phyloP scores from a whole-genome alignment of 2,329 filamentous ascomycete genomes.

The Bertia moriformis region DNA sequence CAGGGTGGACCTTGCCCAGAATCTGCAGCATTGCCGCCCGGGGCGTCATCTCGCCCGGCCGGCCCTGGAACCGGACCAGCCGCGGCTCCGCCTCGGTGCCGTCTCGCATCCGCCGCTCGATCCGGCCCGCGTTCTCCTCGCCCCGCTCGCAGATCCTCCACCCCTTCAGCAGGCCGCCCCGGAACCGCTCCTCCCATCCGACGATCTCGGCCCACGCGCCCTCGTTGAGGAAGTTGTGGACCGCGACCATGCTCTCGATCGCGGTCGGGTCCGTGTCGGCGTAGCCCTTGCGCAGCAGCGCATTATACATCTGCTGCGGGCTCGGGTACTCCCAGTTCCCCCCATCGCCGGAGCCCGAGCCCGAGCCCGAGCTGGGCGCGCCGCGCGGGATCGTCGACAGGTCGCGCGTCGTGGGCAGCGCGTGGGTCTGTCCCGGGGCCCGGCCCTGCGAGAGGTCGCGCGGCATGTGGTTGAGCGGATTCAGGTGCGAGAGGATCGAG shows the following conservation, averaged over 20 bases:
- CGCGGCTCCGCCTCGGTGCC: slow-evolving; percentile 48
- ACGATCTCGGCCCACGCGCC: slow-evolving; percentile 93
- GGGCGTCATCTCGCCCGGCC: slow-evolving; percentile 78
- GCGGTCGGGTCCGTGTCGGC: slow-evolving; percentile 85
- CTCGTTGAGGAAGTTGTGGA: slow-evolving; percentile 97
- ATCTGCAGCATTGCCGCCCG: slow-evolving; percentile 77
- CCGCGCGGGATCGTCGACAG: slow-evolving; percentile 82
- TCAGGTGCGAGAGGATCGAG: no score
- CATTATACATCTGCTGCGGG: slow-evolving; percentile 99
- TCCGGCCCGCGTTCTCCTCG: slow-evolving; percentile 45
- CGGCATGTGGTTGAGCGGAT: no score
- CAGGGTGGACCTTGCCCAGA: slow-evolving; percentile 65
- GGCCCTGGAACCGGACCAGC: slow-evolving; percentile 74
- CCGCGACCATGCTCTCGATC: slow-evolving; percentile 90
- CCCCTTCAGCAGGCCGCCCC: slow-evolving; percentile 54
- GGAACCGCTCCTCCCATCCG: slow-evolving; percentile 81
- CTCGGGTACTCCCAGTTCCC: slow-evolving; percentile 96
- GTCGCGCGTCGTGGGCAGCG: slow-evolving; percentile 69
- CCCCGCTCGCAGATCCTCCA: slow-evolving; percentile 64
- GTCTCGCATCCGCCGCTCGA: slow-evolving; percentile 32
- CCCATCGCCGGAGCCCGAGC: no score
- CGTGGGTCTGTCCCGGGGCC: slow-evolving; percentile 56
- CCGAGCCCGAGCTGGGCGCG: no score
- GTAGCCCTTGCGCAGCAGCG: slow-evolving; percentile 87
- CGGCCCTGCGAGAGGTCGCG: slow-evolving; percentile 67